phyloP scores from a whole-genome alignment of 73 alveolate genomes.

The Diophrys appendiculata region DNA sequence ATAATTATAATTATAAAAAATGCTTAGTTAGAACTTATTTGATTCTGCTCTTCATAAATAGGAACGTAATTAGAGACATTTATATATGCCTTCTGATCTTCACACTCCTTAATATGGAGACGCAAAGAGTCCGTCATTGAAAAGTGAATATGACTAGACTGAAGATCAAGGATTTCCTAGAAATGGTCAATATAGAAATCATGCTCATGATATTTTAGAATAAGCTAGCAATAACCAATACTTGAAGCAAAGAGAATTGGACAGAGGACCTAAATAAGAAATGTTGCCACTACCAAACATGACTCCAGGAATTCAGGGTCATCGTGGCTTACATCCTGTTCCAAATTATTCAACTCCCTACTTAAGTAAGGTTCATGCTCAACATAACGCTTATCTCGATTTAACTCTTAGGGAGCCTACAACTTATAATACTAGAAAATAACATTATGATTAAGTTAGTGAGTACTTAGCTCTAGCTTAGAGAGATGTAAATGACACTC shows the following conservation, averaged over 20 bases:
- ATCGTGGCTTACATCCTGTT: background rate
- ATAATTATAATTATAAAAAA: too few relatives aligned
- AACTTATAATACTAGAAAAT: background rate
- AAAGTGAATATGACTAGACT: background rate
- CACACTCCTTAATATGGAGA: background rate
- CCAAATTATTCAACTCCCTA: background rate
- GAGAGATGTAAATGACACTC: background rate
- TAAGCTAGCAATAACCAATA: background rate
- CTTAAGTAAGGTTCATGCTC: background rate
- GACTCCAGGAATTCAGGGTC: background rate
- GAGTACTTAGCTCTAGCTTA: background rate
- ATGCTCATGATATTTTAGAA: background rate
- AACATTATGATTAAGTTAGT: background rate
- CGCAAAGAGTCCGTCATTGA: background rate
- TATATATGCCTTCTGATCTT: background rate
- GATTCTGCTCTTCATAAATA: background rate
- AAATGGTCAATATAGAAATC: background rate
- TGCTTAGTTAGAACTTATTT: background rate
- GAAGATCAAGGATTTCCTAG: background rate
- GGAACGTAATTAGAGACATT: background rate
- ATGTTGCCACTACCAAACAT: background rate
- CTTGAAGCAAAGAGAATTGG: background rate
- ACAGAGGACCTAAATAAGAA: background rate
- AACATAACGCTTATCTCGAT: background rate
- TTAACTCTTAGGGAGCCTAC: background rate